These are phyloP conservation scores for Castanea sativa DNA, from an alignment of 306 rosid species.

Conservation along the genomic window DNA sequence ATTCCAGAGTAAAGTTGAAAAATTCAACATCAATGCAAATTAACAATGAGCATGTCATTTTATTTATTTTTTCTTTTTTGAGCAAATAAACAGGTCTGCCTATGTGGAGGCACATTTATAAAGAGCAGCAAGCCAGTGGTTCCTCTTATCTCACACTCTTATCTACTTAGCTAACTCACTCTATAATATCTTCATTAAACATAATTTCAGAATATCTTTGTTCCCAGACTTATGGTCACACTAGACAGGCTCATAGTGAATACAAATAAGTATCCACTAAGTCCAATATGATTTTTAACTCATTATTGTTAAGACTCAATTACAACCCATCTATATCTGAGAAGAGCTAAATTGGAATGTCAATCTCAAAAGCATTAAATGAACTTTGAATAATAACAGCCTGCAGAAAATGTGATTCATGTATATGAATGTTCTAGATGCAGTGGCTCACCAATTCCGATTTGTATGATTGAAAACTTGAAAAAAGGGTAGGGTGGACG, in stretches of 20 bases:
- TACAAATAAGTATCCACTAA: background rate
- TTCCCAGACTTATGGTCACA: background rate
- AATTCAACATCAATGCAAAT: too few relatives aligned
- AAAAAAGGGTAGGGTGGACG: conserved; percentile 95
- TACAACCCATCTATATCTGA: background rate
- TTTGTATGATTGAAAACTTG: conserved; percentile 82
- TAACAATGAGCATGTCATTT: too few relatives aligned
- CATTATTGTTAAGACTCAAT: background rate
- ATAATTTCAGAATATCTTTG: too few relatives aligned
- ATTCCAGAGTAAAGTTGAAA: background rate
- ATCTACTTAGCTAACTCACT: background rate
- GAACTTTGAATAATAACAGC: background rate
- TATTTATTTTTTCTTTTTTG: too few relatives aligned
- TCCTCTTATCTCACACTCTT: too few relatives aligned
- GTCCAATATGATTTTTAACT: background rate
- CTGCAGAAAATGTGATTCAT: background rate
- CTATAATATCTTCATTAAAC: background rate
- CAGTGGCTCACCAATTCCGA: conserved; percentile 76
- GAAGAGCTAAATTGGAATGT: background rate
- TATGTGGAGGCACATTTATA: too few relatives aligned
- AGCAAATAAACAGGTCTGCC: too few relatives aligned
- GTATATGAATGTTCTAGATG: background rate
- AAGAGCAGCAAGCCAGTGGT: too few relatives aligned
- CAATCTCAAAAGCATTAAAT: background rate
- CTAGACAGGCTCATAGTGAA: background rate